phyloP scores from a whole-genome alignment of 2,329 filamentous ascomycete genomes.

The Clathrospora elynae region DNA sequence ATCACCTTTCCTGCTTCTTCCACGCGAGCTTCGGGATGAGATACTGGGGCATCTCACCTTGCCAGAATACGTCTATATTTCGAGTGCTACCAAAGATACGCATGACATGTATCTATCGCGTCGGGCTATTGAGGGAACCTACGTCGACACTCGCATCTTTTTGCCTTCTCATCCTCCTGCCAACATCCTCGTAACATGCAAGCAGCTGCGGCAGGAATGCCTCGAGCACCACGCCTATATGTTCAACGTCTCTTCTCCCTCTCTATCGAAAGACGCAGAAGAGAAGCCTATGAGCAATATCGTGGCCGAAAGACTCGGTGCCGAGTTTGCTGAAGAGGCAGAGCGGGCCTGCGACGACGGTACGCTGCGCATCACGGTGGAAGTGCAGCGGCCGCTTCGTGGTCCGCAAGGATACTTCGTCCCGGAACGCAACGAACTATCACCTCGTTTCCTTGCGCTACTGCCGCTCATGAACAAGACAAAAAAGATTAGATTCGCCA shows the following conservation, averaged over 20 bases:
- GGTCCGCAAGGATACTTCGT: conserved; percentile 26
- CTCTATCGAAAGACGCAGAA: background rate
- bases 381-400: conserved; percentile 25
- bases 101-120: conserved; percentile 14
- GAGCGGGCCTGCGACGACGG: conserved; percentile 30
- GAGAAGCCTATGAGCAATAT: conserved; percentile 13
- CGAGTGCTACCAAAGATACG: conserved; percentile 20
- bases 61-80: conserved; percentile 32
- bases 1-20: conserved; percentile 25
- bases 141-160: conserved; percentile 38
- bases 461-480: conserved; percentile 25
- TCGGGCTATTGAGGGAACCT: conserved; percentile 11
- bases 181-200: conserved; percentile 32
- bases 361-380: conserved; percentile 32
- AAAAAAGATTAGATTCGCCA: conserved; percentile 27
- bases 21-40: conserved; percentile 38
- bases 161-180: conserved; percentile 27
- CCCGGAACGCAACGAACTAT: conserved; percentile 28
- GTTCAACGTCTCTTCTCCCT: conserved; percentile 11
- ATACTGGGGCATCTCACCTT: conserved; percentile 29
- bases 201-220: conserved; percentile 35
- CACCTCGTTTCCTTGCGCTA: conserved; percentile 36
- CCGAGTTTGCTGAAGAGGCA: conserved; percentile 23
- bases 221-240: conserved; percentile 23
- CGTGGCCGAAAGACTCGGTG: conserved; percentile 18